Evolutionary conservation across 108 stramenopile genomes (phyloP), one percentile per base, ranked within the genome.

Genomic region (Aurantiochytrium sp.): DNA sequence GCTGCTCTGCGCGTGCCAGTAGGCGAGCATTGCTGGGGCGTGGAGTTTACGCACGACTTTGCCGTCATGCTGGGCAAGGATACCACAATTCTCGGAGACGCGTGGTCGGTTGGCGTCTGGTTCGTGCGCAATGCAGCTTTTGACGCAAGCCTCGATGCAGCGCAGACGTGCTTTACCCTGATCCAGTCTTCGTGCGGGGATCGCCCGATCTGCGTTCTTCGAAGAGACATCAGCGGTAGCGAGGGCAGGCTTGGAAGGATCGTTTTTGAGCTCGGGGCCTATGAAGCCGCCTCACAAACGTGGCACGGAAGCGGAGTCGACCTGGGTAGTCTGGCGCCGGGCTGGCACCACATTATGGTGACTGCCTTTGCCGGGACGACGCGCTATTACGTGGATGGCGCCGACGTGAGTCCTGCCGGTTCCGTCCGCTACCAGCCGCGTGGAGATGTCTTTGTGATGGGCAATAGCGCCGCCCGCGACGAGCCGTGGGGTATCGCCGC

Each of bases 401-500:
- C 21, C 12, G 12, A 37, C 12, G 10, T 12, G 0, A 15, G 50
- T n/a, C 36, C 73, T 48, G 12, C 10, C 42, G 73, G 19, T 27
- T 21, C 39, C 0, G 32, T 81, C 45, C n/a, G 30, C 45, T 81
- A 27, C 32, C 73, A 81, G 3, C 1, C 42, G 42, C 2, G 12
- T 6, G 39, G 27, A 12, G 73, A 81, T 81, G 19, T 81, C 1
- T 37, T n/a, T 6, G 36, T 48, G 12, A 42, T 81, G n/a, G 73
- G 73, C 45, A 81, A 81, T 24, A 21, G 42, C 12, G 45, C 19
- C 30, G n/a, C 39, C 12, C 42, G 6, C 2, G 45, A 81, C 73
- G 73, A 81, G 45, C 39, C 73, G 6, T 81, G 73, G 73, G 73
- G 73, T 6, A 48, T 24, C 12, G 73, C 73, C 3, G 73, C 73